Conservation (phyloP, 2,329 filamentous ascomycete species). For the Pyricularia grisea region DNA sequence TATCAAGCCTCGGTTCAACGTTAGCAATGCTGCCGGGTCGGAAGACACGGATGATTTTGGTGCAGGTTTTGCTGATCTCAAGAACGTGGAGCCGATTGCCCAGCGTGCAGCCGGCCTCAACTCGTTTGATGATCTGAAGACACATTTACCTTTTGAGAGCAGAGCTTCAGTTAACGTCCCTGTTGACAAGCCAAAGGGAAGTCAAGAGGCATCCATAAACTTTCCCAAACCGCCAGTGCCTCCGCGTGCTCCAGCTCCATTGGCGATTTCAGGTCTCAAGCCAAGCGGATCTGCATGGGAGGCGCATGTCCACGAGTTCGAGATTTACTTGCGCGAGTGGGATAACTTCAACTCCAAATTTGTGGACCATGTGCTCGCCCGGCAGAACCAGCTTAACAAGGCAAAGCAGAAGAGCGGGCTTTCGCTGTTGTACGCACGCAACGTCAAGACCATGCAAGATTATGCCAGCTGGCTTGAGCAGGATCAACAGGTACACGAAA, state of each 20-base stretch:
- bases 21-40: slow-evolving; percentile 33
- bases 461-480: slow-evolving; percentile 54
- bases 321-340: slow-evolving; percentile 43
- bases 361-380: slow-evolving; percentile 44
- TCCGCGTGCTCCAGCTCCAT: slow-evolving; percentile 34
- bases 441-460: slow-evolving; percentile 38
- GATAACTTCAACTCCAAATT: slow-evolving; percentile 40
- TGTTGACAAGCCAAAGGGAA: slow-evolving; percentile 13
- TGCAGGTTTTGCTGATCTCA: slow-evolving; percentile 44
- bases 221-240: slow-evolving; percentile 41
- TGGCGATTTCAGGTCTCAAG: slow-evolving; percentile 32
- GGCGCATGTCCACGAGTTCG: slow-evolving; percentile 44
- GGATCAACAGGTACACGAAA: slow-evolving; percentile 52
- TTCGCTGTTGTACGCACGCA: slow-evolving; percentile 30
- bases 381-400: slow-evolving; percentile 32
- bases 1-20: slow-evolving; percentile 12
- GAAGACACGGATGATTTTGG: slow-evolving; percentile 47
- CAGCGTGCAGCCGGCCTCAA: slow-evolving; percentile 36
- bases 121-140: slow-evolving; percentile 46
- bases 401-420: slow-evolving; percentile 31
- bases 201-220: slow-evolving; percentile 23
- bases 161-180: slow-evolving; percentile 33
- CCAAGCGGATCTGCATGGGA: slow-evolving; percentile 34
- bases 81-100: slow-evolving; percentile 45
- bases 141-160: slow-evolving; percentile 48